Evolutionary conservation across 2,329 filamentous ascomycete species (phyloP), one percentile per base, ranked within the genome.

Genomic region (Periconia sp.): DNA sequence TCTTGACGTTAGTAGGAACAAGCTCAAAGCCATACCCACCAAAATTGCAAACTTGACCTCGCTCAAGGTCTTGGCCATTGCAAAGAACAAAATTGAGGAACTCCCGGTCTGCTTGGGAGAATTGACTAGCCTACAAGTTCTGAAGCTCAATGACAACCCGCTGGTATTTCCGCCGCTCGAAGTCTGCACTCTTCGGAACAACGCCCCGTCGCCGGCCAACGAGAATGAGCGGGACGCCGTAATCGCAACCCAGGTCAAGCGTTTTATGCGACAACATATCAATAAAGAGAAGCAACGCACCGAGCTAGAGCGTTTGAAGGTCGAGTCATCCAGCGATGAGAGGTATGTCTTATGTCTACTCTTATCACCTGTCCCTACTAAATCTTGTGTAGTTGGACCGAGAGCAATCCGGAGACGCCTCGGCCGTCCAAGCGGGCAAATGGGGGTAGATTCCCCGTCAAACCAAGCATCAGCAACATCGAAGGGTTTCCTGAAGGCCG

Each of bases 121-220:
- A 52, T 95, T 96, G 88, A 85, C 81, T 43, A 94, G 90, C 41
- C 74, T 97, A 46, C 89, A 92, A 65, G 88, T 95, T 54, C 78
- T 97, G 43, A 96, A 95, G 69, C 83, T 96, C 24, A 88, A 92
- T 44, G 90, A 90, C 32, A 96, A 96, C 57, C 89, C 89, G 7
- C 81, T 96, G 45, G 82, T 80, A 45, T 92, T 92, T 57, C 91
- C 91, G 3, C 86, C 76, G 5, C 65, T 66, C 2, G 73, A 78
- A 7, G 66, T 73, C 22, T 72, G 66, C 56, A 66, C 66, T 23
- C 69, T 76, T 50, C 63, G 59, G 36, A 67, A 70, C 50, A 68
- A 68, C 40, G 57, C 65, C 3, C 66, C 69, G 9, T 74, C 75
- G 24, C 72, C 75, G 13, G 73, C 78, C 56, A 78, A 77, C 18